These are phyloP conservation scores for Leavenworthia alabamica DNA, from an alignment of 345 rosid species.

Conservation along the genomic window DNA sequence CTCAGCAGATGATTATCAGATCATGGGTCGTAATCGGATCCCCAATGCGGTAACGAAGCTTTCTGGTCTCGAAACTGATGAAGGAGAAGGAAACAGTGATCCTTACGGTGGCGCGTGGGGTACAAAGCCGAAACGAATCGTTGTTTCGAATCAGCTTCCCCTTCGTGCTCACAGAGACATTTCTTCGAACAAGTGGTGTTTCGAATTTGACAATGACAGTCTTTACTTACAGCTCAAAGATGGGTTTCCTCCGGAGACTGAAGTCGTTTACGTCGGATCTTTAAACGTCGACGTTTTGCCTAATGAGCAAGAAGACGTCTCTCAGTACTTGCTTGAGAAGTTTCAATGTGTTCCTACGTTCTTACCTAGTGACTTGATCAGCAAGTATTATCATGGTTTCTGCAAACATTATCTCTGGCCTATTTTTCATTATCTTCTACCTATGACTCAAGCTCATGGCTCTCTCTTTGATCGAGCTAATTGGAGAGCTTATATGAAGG, in stretches of 20 bases:
- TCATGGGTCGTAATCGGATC: conserved; percentile 42
- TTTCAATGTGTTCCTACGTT: conserved; percentile 66
- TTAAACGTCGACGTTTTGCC: conserved; percentile 46
- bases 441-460: conserved; percentile 46
- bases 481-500: conserved; percentile 62
- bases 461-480: conserved; percentile 45
- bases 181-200: conserved; percentile 36
- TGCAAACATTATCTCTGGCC: conserved; percentile 94
- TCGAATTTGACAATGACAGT: conserved; percentile 58
- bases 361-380: conserved; percentile 44
- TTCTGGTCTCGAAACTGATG: conserved; percentile 42
- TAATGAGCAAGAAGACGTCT: conserved; percentile 53
- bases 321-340: conserved; percentile 41
- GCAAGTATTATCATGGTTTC: conserved; percentile 67
- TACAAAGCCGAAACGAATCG: conserved; percentile 33
- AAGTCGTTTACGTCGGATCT: conserved; percentile 58
- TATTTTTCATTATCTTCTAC: conserved; percentile 63
- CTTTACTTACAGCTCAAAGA: conserved; percentile 52
- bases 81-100: background rate
- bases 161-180: conserved; percentile 36
- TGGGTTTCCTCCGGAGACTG: conserved; percentile 48
- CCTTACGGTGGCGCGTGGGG: conserved; percentile 17
- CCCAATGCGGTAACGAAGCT: conserved; percentile 45
- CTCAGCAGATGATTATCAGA: conserved; percentile 52
- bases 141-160: conserved; percentile 73